A percentile compares a stretch with the other conserved stretches of the same genome.
These are phyloP conservation scores for Malus hybrid DNA, from an alignment of 331 rosid genomes.

Conservation along the genomic window DNA sequence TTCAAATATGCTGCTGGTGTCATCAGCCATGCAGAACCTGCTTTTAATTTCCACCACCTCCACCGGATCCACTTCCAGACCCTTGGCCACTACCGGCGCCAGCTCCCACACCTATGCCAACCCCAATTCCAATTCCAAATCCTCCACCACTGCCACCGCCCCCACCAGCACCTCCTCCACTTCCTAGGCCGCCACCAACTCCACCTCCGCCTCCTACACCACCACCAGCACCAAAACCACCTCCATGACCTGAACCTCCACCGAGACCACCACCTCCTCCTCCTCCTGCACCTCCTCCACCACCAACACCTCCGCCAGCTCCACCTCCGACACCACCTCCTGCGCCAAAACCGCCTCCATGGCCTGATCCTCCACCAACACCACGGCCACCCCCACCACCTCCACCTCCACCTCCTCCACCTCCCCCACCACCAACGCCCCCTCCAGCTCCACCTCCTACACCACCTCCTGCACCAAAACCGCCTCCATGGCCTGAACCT, in stretches of 20 bases:
- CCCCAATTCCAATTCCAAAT: constrained; percentile 11
- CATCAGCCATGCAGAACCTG: not conserved
- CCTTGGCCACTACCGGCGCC: constrained; percentile 17
- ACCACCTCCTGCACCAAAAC: constrained; percentile 27
- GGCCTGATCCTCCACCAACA: constrained; percentile 26
- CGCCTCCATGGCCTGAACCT: constrained; percentile 26
- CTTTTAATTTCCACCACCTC: constrained; percentile 3
- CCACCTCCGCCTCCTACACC: constrained; percentile 2
- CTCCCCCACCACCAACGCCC: constrained; percentile 15
- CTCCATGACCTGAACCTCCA: constrained; percentile 25
- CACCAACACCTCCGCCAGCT: constrained; percentile 31
- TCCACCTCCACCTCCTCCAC: constrained; percentile 23
- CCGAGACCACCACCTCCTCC: constrained; percentile 20
- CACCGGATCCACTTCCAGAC: constrained; percentile 13
- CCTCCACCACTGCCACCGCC: constrained; percentile 20
- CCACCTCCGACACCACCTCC: constrained; percentile 34
- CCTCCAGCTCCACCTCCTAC: constrained; percentile 23
- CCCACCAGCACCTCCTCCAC: not conserved
- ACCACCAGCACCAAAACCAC: constrained; percentile 5
- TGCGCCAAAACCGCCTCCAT: constrained; percentile 19
- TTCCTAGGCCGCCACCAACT: constrained; percentile 8
- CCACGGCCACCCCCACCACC: constrained; percentile 22
- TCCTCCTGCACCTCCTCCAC: constrained; percentile 20
- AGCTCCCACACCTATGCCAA: constrained; percentile 16
- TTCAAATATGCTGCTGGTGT: not conserved